These are phyloP conservation scores for Glycine tomentella DNA, from an alignment of 306 rosid species.

Conservation along the genomic window DNA sequence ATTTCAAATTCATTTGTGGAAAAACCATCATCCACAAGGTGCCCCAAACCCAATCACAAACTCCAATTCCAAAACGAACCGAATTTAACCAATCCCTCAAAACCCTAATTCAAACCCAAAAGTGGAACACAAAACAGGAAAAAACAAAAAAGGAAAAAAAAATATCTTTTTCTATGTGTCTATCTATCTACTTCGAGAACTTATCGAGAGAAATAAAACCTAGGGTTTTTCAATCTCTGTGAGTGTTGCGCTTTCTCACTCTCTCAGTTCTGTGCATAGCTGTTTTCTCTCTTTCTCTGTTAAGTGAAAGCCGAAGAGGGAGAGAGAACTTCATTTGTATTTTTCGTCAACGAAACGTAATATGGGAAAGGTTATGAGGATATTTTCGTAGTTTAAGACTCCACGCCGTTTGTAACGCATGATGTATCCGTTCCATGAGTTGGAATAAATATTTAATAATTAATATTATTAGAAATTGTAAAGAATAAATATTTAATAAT, in stretches of 20 bases:
- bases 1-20: constrained; percentile 8
- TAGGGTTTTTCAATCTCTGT: constrained; percentile 28
- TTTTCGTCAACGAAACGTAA: constrained; percentile 38
- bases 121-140: constrained; percentile 4
- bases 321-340: constrained; percentile 30
- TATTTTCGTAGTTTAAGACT: constrained; percentile 18
- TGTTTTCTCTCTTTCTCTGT: constrained; percentile 40
- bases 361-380: constrained; percentile 41
- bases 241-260: constrained; percentile 2
- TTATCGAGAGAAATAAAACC: constrained; percentile 37
- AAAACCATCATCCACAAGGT: constrained; percentile 34
- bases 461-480: no score
- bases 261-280: constrained; percentile 32
- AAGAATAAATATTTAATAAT: no score
- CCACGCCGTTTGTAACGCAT: constrained; percentile 4
- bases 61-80: background rate
- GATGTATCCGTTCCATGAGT: background rate
- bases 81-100: constrained; percentile 43
- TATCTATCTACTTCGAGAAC: constrained; percentile 35
- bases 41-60: constrained; percentile 30
- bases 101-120: constrained; percentile 68
- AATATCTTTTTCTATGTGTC: background rate
- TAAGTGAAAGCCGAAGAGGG: constrained; percentile 39
- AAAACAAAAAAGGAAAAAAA: background rate
- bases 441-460: background rate